Evolutionary conservation across 2,329 filamentous ascomycete genomes (phyloP), one percentile per base, ranked within the genome.

Genomic region (Hypoxylon sp.): DNA sequence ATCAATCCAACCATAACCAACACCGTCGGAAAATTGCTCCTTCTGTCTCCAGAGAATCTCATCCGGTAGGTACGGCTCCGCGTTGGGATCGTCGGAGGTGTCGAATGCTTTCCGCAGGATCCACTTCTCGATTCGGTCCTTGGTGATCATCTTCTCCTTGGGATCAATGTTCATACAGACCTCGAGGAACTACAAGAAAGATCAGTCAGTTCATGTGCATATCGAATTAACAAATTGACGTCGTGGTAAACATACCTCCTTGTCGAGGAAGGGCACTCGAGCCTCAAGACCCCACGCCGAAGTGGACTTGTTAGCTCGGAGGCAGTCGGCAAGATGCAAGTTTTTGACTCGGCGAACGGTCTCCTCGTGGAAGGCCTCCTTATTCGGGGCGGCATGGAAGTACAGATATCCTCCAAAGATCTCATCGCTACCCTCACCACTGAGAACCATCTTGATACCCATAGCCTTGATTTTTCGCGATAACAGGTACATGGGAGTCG

Each of bases 381-480:
- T 95, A 85, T 93, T 87, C 21, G 96, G 96, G 1, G 96, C 96
- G 67, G 91, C 92, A 81, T 97, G 94, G 89, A 99, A 99, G 86
- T 99, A 99, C 19, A 99, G 89, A 81, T 99, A 99, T 56, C 96
- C 96, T 69, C 96, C 96, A 74, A 98, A 98, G 78, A 97, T 97
- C 83, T 99, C 96, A 80, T 99, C 96, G 76, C 92, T 96, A 52
- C 96, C 96, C 82, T 99, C 96, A 67, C 96, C 96, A 75, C 92
- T 96, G 68, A 99, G 87, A 61, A 99, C 96, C 96, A 99, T 99
- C 88, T 99, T 99, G 77, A 99, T 92, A 70, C 96, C 96, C 90
- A 97, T 95, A 34, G 94, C 96, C 87, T 99, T 99, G 86, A 99
- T 99, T 86, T 99, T 99, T 79, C 96, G 90, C 67, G 93, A 96